Evolutionary conservation across 1,284 basidiomycete species (phyloP), one percentile per base, ranked within the genome.

Genomic region (Leccinum subrobustum): DNA sequence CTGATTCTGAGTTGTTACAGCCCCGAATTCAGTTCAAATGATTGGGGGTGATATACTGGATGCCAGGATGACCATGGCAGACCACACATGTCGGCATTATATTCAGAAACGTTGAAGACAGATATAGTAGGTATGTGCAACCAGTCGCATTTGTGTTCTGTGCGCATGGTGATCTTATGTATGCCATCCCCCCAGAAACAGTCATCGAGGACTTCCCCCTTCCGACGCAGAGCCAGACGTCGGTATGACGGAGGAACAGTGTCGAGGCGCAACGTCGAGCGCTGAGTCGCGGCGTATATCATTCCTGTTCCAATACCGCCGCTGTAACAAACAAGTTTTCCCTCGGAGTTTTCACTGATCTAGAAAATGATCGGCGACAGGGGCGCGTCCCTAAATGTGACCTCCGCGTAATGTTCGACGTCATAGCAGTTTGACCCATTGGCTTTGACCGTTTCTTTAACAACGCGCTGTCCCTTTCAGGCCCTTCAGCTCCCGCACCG

Each of bases 231-330:
- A 81, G n/a, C 77, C 78, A 20, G 81, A 75, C 0, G 75, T 83
- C 27, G 74, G 80, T 5, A 79, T 90, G 12, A 79, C 86, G 1
- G 85, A 91, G 59, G 75, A 86, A 58, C 84, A 90, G 66, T 85
- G 31, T 84, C 86, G 9, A 86, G 78, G 73, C 75, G 75, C 66
- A 89, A 91, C 64, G 85, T 92, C 11, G 80, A 86, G 66, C 78
- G 78, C 53, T 93, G 90, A 89, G 80, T 92, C 1, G 83, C 84
- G 5, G 84, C 84, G 2, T 90, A 92, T 68, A 83, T 92, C 61
- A 82, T 93, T 60, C 86, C 88, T 8, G 90, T 91, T 68, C 9
- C 29, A 29, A 29, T 29, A 31, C 31, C 11, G 31, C 31, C 31
- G 31, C 31, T 33, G 31, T 33, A 33, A 33, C 31, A 33, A 33